phyloP scores from a whole-genome alignment of 2,329 filamentous ascomycete species.

The Stagonosporopsis vannaccii region DNA sequence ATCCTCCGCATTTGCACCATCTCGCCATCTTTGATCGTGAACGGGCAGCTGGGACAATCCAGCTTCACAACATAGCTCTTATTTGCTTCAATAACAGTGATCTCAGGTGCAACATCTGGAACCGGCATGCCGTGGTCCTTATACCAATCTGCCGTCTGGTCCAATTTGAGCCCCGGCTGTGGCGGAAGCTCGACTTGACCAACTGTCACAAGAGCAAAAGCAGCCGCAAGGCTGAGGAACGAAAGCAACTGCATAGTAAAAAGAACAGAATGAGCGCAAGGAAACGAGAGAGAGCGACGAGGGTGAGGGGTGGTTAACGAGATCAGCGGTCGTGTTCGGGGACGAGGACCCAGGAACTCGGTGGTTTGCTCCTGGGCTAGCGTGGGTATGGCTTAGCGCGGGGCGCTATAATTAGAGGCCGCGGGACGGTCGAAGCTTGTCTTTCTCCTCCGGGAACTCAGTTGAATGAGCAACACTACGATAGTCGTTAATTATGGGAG shows the following conservation, averaged over 20 bases:
- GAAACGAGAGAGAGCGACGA: constrained; percentile 17
- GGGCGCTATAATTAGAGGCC: constrained; percentile 1
- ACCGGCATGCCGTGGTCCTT: constrained; percentile 1
- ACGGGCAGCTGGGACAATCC: constrained; percentile 38
- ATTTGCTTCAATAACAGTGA: constrained; percentile 29
- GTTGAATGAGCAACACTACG: background rate
- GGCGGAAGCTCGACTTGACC: constrained; percentile 1
- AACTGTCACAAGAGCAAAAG: constrained; percentile 15
- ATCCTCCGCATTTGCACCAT: constrained; percentile 27
- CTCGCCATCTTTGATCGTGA: constrained; percentile 20
- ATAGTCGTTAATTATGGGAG: background rate
- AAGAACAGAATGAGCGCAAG: constrained; percentile 11
- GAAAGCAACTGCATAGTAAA: constrained; percentile 26
- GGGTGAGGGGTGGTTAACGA: constrained; percentile 6
- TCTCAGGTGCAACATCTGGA: constrained; percentile 16
- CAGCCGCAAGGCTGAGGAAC: constrained; percentile 16
- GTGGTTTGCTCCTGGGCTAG: constrained; percentile 11
- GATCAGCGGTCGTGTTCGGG: constrained; percentile 8
- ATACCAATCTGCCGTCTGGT: constrained; percentile 24
- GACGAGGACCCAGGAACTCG: constrained; percentile 1
- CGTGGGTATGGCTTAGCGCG: background rate
- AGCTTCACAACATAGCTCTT: constrained; percentile 40
- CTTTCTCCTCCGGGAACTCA: background rate
- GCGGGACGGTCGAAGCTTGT: background rate
- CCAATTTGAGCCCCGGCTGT: constrained; percentile 16